phyloP scores from a whole-genome alignment of 257 asterid species.

The Solanum sejunctum region DNA sequence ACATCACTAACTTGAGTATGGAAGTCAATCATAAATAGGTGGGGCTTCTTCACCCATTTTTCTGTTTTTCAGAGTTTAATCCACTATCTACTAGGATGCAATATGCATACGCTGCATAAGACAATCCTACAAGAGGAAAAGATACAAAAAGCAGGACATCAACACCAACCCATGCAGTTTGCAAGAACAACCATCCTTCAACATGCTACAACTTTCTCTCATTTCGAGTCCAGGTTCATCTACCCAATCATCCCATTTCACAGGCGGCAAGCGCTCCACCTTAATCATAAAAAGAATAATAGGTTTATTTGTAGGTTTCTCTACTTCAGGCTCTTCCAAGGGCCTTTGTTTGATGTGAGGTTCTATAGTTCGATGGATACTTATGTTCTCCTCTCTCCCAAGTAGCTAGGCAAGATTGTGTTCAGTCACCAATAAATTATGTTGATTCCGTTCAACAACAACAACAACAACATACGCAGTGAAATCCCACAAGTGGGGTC shows the following conservation, averaged over 20 bases:
- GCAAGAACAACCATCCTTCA: neutral
- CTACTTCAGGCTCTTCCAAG: neutral
- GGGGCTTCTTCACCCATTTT: neutral
- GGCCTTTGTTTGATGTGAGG: neutral
- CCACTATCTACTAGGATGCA: neutral
- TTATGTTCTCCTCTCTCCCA: neutral
- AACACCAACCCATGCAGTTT: neutral
- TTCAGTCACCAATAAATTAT: neutral
- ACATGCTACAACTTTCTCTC: neutral
- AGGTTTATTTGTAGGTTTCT: neutral
- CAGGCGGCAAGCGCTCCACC: neutral
- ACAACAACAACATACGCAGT: no score
- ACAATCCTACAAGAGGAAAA: neutral
- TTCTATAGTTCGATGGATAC: neutral
- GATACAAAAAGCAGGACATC: neutral
- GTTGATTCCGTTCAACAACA: neutral
- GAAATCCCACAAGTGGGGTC: no score
- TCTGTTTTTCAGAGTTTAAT: neutral
- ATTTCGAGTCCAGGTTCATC: neutral
- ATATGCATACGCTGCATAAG: neutral
- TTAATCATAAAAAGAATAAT: neutral
- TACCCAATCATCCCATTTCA: neutral
- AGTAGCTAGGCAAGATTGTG: neutral
- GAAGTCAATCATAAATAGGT: neutral
- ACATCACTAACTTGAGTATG: neutral